Percentiles rank a stretch among this genome's conserved stretches.
These are phyloP conservation scores for Trifolium fragiferum DNA, from an alignment of 306 rosid species.

Conservation along the genomic window DNA sequence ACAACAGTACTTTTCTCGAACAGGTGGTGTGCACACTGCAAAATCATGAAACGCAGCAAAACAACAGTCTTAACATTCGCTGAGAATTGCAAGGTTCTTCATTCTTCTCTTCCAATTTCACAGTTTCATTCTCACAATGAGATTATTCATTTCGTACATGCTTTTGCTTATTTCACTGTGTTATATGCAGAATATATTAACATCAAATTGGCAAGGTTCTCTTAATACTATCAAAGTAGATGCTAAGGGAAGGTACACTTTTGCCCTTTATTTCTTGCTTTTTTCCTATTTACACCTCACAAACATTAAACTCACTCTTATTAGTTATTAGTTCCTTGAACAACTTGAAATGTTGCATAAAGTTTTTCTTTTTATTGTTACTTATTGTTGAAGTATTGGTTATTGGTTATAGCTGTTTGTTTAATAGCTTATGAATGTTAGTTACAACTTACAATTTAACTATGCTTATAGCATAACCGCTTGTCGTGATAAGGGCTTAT, in stretches of 20 bases:
- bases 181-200: slow-evolving; percentile 71
- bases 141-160: slow-evolving; percentile 12
- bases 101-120: slow-evolving; percentile 1
- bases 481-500: background rate
- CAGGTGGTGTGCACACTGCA: slow-evolving; percentile 50
- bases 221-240: slow-evolving; percentile 87
- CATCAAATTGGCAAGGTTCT: slow-evolving; percentile 85
- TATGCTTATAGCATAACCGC: background rate
- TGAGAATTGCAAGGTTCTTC: slow-evolving; percentile 79
- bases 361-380: background rate
- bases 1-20: slow-evolving; percentile 43
- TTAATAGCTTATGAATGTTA: background rate
- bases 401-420: background rate
- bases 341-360: background rate
- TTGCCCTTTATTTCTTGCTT: background rate
- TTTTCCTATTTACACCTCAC: background rate
- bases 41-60: slow-evolving; percentile 59
- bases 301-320: background rate
- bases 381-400: background rate
- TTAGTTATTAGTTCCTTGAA: background rate
- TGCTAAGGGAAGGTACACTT: slow-evolving; percentile 81
- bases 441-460: background rate
- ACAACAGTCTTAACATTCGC: slow-evolving; percentile 67
- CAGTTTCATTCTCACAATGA: background rate
- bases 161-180: background rate